Conservation (phyloP, 805 yeast genomes). For the Candida peoriensis region DNA sequence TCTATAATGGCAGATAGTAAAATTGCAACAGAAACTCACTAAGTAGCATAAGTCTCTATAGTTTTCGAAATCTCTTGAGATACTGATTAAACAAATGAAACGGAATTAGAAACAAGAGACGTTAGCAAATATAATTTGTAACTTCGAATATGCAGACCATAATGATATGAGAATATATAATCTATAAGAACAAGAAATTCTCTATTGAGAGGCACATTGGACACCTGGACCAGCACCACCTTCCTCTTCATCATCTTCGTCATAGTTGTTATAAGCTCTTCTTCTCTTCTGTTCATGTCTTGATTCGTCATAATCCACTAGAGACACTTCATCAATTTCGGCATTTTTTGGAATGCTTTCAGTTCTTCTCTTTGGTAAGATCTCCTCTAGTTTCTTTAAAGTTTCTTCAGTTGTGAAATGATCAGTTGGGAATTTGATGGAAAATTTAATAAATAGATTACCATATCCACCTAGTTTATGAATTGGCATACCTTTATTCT, state of each 20-base stretch:
- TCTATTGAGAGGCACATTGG: conserved; percentile 91
- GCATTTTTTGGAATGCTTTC: conserved; percentile 62
- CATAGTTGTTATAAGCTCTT: conserved; percentile 35
- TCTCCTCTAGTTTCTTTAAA: conserved; percentile 63
- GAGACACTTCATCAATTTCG: conserved; percentile 74
- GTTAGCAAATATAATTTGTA: too few relatives aligned
- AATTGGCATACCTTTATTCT: conserved; percentile 97
- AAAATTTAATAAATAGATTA: conserved; percentile 79
- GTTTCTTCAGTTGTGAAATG: conserved; percentile 73
- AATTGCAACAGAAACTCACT: too few relatives aligned
- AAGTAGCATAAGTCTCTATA: too few relatives aligned
- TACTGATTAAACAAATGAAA: too few relatives aligned
- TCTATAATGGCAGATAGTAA: too few relatives aligned
- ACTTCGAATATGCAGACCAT: too few relatives aligned
- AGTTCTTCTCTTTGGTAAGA: conserved; percentile 69
- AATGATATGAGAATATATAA: neutral
- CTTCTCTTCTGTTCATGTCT: conserved; percentile 43
- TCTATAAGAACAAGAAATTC: neutral
- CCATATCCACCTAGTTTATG: conserved; percentile 86
- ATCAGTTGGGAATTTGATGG: conserved; percentile 78
- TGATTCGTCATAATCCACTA: conserved; percentile 62
- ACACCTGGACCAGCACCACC: conserved; percentile 64
- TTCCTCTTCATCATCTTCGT: conserved; percentile 57
- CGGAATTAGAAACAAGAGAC: too few relatives aligned
- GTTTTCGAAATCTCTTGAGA: too few relatives aligned